Evolutionary conservation across 345 rosid species (phyloP).

Genomic region (Melaleuca quinquenervia): DNA sequence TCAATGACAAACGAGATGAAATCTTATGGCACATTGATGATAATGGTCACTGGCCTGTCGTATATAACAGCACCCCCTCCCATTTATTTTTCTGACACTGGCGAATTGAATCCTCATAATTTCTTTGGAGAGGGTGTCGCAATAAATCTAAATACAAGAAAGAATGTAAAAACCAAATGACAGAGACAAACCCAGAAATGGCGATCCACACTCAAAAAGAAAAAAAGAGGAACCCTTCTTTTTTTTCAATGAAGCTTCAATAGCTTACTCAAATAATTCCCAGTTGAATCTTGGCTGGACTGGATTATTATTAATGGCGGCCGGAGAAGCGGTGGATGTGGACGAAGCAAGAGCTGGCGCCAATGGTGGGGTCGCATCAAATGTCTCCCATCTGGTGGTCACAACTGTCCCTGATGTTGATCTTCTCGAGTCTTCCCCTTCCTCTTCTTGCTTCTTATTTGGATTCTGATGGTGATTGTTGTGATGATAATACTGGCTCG

Average conservation of each 20-base stretch:
- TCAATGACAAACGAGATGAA: neutral
- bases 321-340: constrained; percentile 3
- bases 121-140: constrained; percentile 14
- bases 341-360: constrained; percentile 27
- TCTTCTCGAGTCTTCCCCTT: constrained; percentile 1
- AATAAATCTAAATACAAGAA: constrained; percentile 73
- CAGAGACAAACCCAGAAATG: constrained; percentile 32
- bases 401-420: constrained; percentile 51
- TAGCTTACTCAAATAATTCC: constrained; percentile 68
- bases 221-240: constrained; percentile 3
- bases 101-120: neutral
- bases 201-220: constrained; percentile 40
- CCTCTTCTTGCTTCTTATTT: constrained; percentile 1
- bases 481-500: constrained; percentile 20
- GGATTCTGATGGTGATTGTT: constrained; percentile 20
- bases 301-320: constrained; percentile 3
- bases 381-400: constrained; percentile 91
- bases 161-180: constrained; percentile 49
- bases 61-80: neutral
- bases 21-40: neutral
- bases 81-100: neutral
- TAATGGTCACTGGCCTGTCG: neutral
- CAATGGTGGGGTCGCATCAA: constrained; percentile 38
- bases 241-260: neutral
- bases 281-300: constrained; percentile 70